These are phyloP conservation scores for Termitomyces bulborhizus DNA, from an alignment of 768 basidiomycete genomes.

Conservation along the genomic window DNA sequence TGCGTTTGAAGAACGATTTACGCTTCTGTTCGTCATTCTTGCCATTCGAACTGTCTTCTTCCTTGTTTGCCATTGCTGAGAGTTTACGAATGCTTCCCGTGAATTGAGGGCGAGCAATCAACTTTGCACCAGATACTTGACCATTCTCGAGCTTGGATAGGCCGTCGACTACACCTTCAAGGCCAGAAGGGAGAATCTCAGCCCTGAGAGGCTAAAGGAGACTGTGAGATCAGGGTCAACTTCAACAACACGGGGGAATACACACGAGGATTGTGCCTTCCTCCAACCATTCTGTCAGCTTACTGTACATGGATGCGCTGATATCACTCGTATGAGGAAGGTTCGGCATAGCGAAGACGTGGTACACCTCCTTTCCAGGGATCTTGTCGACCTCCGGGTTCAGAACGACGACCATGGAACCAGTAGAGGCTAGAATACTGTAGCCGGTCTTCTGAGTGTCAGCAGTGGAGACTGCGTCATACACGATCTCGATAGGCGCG, in stretches of 20 bases:
- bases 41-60: neutral
- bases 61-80: neutral
- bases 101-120: conserved; percentile 29
- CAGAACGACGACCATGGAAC: conserved; percentile 22
- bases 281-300: conserved; percentile 23
- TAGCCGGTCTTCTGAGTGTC: conserved; percentile 32
- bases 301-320: conserved; percentile 16
- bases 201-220: conserved; percentile 33
- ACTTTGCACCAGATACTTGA: conserved; percentile 35
- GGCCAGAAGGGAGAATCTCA: conserved; percentile 36
- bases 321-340: conserved; percentile 15
- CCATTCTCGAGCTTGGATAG: conserved; percentile 31
- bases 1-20: conserved; percentile 7
- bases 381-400: conserved; percentile 6
- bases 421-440: conserved; percentile 28
- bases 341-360: conserved; percentile 17
- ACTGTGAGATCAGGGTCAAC: neutral
- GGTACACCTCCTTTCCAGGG: conserved; percentile 7
- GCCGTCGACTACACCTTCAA: conserved; percentile 36
- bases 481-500: conserved; percentile 16
- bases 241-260: neutral
- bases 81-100: neutral
- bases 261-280: conserved; percentile 29
- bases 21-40: conserved; percentile 1
- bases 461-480: conserved; percentile 24